phyloP scores from a whole-genome alignment of 768 basidiomycete species.

The Cystobasidium onofrii region DNA sequence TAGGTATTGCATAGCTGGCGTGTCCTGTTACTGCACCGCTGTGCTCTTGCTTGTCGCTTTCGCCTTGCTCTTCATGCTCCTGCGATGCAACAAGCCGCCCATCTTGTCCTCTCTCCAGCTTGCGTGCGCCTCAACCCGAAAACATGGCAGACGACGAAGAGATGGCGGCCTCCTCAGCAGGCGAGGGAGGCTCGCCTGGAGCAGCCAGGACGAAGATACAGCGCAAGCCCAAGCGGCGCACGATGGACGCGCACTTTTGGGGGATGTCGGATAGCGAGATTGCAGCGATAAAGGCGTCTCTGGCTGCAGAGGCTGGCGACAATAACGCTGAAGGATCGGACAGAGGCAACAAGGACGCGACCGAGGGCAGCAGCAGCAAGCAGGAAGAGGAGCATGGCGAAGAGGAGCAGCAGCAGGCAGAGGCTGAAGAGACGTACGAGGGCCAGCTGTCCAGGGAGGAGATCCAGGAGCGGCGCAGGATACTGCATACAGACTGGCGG shows the following conservation, averaged over 20 bases:
- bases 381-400: background rate
- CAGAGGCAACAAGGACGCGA: background rate
- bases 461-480: background rate
- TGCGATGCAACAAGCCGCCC: background rate
- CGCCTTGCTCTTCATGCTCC: too few relatives aligned
- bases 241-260: conserved; percentile 16
- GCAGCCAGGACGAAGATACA: background rate
- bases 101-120: background rate
- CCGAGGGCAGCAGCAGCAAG: background rate
- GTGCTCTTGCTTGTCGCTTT: too few relatives aligned
- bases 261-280: conserved; percentile 9
- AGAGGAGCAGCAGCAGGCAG: background rate
- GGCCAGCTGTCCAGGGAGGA: background rate
- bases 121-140: background rate
- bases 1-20: too few relatives aligned
- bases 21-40: too few relatives aligned
- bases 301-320: background rate
- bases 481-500: conserved; percentile 23
- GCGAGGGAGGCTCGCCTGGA: background rate
- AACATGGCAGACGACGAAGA: background rate
- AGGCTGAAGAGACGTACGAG: background rate
- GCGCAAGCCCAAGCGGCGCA: conserved; percentile 13
- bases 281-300: conserved; percentile 5
- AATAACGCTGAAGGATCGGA: background rate
- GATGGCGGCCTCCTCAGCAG: background rate